Base-by-base conservation (phyloP, 768 basidiomycete species). In the Leucogyrophana mollusca region DNA sequence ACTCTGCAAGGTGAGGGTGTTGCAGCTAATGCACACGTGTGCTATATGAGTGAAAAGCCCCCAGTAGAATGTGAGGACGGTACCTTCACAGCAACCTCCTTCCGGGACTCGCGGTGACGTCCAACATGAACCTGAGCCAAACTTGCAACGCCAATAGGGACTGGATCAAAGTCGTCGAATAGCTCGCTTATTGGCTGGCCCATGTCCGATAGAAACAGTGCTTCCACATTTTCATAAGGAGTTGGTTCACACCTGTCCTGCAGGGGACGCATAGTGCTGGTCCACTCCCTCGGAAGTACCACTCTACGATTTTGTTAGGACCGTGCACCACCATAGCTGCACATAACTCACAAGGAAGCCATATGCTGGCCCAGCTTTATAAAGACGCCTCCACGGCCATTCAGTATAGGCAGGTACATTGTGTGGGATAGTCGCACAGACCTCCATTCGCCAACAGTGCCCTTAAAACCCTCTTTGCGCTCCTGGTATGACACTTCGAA, bases 191-290 rank as follows among this genome's bases (percentile, higher is more conserved):
- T 77, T 0, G 81, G 72, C 32, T 67, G 61, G 6, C 88, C 91
- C 65, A 93, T 85, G 62, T 98, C 96, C 8, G 75, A 70, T 14
- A 83, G 55, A 64, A 98, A 87, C 56, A 98, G 77, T 1, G 66
- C 68, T 52, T 93, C 80, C 9, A 97, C 64, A 47, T 85, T 85
- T 55, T 85, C 78, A 50, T 90, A 84, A 0, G 85, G 78, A 2
- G 94, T 95, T 2, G 94, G 89, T 47, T 89, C 87, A 65, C 96
- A 99, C 59, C 87, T 87, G 69, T 98, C 96, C 62, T 98, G 94
- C 47, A 91, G 67, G 5, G 77, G 78, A 35, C 73, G 67, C 77
- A 80, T 77, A 0, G 74, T 74, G 10, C 55, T 60, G 1, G 78
- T 79, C 85, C 84, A 87, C 58, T 87, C 83, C 20, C 69, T 63